phyloP scores from a whole-genome alignment of 192 early-diverging fungal species.

The Chytriomyces sp. region DNA sequence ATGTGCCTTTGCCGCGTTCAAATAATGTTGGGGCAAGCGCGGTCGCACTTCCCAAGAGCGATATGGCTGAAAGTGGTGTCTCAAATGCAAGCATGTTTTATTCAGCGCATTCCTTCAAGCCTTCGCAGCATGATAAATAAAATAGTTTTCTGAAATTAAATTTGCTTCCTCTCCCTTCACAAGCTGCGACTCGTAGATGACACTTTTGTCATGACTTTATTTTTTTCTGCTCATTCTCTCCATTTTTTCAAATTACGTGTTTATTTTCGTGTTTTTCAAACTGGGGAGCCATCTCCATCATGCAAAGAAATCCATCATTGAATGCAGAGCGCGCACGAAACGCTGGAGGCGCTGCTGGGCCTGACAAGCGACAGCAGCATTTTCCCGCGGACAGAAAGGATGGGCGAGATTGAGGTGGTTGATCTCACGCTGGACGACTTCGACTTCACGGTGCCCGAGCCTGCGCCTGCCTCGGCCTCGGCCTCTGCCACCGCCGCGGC shows the following conservation, averaged over 20 bases:
- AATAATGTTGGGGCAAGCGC: neutral
- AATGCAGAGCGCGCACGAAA: too few relatives aligned
- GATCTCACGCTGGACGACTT: too few relatives aligned
- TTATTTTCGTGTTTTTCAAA: neutral
- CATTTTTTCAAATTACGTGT: neutral
- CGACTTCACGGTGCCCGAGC: too few relatives aligned
- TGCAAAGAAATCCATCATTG: too few relatives aligned
- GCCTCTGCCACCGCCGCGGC: too few relatives aligned
- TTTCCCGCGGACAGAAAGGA: too few relatives aligned
- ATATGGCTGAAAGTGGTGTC: neutral
- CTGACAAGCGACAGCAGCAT: too few relatives aligned
- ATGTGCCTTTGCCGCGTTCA: neutral
- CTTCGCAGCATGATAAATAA: neutral
- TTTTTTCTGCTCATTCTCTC: neutral
- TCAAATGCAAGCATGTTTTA: slow-evolving; percentile 13
- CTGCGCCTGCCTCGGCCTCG: too few relatives aligned
- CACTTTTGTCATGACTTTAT: neutral
- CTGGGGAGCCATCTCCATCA: too few relatives aligned
- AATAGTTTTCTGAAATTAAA: neutral
- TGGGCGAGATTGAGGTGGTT: too few relatives aligned
- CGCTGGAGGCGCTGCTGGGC: too few relatives aligned
- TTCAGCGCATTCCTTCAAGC: slow-evolving; percentile 3
- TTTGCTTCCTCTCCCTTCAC: neutral
- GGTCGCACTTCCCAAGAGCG: neutral
- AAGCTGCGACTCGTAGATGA: neutral